A percentile compares a stretch with the other conserved stretches of the same genome.
Evolutionary conservation across 495 filamentous ascomycete genomes (phyloP).

Genomic region (Tuber umbilicatum): DNA sequence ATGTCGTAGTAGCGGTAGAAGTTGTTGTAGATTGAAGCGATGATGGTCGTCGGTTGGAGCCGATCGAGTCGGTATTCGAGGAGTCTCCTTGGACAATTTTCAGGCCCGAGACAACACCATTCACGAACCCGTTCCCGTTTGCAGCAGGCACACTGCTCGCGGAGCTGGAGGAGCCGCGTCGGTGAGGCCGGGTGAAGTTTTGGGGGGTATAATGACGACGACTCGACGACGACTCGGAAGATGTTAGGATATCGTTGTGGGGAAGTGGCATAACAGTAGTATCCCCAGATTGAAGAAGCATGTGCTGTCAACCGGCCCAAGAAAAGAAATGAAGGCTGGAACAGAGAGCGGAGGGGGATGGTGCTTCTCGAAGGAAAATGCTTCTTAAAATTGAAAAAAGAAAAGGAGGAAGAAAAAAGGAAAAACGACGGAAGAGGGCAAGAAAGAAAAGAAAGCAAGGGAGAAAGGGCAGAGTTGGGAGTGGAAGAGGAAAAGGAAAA

Average conservation of each 20-base stretch:
- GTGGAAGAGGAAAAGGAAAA: neutral
- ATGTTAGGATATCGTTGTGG: conserved; percentile 35
- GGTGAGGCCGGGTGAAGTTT: conserved; percentile 39
- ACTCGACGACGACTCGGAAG: conserved; percentile 28
- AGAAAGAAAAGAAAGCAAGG: conserved; percentile 15
- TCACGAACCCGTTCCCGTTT: conserved; percentile 32
- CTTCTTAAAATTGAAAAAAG: conserved; percentile 17
- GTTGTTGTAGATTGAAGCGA: conserved; percentile 20
- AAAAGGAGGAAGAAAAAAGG: conserved; percentile 24
- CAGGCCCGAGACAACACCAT: conserved; percentile 21
- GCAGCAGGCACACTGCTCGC: conserved; percentile 18
- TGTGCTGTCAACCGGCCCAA: conserved; percentile 33
- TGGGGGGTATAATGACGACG: conserved; percentile 33
- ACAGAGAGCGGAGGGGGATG: conserved; percentile 10
- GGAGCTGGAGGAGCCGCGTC: conserved; percentile 22
- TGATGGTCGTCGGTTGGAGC: conserved; percentile 18
- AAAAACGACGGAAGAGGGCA: conserved; percentile 11
- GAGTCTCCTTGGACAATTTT: conserved; percentile 20
- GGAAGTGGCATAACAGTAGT: conserved; percentile 41
- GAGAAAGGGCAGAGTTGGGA: neutral
- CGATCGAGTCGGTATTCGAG: neutral
- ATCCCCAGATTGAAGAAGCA: conserved; percentile 35
- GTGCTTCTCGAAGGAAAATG: conserved; percentile 28
- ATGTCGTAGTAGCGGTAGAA: conserved; percentile 7
- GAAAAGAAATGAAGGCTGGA: neutral